A percentile compares a stretch with the other conserved stretches of the same genome.
Conservation (phyloP, 1,139 yeast genomes). For the Magnusiomyces clavatus region DNA sequence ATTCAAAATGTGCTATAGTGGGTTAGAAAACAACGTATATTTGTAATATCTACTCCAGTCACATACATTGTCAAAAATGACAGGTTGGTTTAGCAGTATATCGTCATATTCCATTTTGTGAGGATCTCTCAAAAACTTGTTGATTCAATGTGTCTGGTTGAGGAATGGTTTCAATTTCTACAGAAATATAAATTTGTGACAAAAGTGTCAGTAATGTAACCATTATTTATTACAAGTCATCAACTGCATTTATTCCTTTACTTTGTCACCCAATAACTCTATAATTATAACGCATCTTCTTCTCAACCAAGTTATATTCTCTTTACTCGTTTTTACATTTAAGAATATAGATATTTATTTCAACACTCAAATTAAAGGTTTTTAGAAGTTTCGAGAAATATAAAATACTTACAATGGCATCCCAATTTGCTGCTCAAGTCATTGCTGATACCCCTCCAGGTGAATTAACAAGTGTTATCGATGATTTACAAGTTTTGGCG, state of each 20-base stretch:
- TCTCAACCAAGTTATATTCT: no score
- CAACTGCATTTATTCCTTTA: neutral
- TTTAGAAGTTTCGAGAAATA: no score
- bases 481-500: conserved; percentile 32
- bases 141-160: neutral
- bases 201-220: no score
- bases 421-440: conserved; percentile 32
- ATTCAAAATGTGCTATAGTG: conserved; percentile 3
- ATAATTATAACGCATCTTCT: no score
- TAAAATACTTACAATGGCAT: neutral
- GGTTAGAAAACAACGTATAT: neutral
- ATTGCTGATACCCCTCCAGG: conserved; percentile 50
- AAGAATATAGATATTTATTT: no score
- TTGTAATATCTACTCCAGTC: no score
- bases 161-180: neutral
- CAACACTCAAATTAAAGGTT: no score
- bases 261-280: neutral
- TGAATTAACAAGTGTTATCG: conserved; percentile 31
- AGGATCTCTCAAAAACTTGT: neutral
- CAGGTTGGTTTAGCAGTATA: conserved; percentile 64
- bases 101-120: conserved; percentile 28
- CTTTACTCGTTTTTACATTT: no score
- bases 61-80: conserved; percentile 68
- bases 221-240: no score
- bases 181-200: neutral